Base-by-base conservation (phyloP, 164 flowering plant species). In the Hamamelis virginiana region DNA sequence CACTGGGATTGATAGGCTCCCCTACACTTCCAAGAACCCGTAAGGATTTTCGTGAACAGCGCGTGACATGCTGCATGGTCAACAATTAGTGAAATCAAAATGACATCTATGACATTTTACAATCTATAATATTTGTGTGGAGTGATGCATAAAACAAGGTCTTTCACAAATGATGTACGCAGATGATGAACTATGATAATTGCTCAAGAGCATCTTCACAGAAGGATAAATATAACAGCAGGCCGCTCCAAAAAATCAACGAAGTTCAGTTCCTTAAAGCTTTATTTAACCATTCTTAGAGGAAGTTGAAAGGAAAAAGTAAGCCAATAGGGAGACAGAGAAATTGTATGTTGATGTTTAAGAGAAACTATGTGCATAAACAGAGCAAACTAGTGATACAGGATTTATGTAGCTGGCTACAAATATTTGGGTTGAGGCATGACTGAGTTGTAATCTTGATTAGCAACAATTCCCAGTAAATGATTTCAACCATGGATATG, bases 1-100 rank as follows among this genome's bases (percentile, higher is more conserved):
- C 97, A 73, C 92, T 91, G 69, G 99, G 99, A 82, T 96, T 96
- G 64, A 96, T 96, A 18, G 99, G 99, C 85, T 96, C 99, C 15
- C 99, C 98, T 14, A 90, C 99, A 78, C 98, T 93, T 76, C 97
- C 99, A 69, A 96, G 92, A 51, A 96, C 89, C 67, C 99, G 84
- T 66, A 96, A 80, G 19, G 98, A 96, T 78, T 90, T 91, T 58
- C 99, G 93, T 1, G 98, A 90, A 73, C 85, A 85, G 44, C 89
- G 85, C 14, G 82, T 89, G 53, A 96, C 98, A 85, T 75, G 76
- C 99, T 96, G 91, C 84, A 80, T 27, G 21, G 47, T 18, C 22
- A 63, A 52, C n/a, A 77, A 62, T 15, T 51, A 55, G 62, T 21
- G 15, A 16, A n/a, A 70, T 45, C 19, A 57, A 21, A 4, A 61